These are phyloP conservation scores for Linnemannia elongata DNA, from an alignment of 192 early-diverging fungal genomes.

Conservation along the genomic window DNA sequence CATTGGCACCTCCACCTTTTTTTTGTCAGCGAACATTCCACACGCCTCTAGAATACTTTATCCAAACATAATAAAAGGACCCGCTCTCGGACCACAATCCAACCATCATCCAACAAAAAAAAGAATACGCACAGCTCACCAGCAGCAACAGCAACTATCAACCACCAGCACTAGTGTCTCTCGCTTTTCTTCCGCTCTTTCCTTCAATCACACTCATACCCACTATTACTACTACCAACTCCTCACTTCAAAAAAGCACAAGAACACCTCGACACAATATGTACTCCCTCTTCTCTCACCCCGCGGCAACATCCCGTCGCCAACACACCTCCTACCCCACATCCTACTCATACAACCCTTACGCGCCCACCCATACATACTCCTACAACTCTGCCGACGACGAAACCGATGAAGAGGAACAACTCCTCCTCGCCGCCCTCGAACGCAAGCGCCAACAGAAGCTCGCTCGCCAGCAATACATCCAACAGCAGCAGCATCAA, in stretches of 20 bases:
- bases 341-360: not conserved
- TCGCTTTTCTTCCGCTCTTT: too few species aligned
- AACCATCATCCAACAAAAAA: not conserved
- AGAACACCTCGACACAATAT: not conserved
- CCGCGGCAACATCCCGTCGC: not conserved
- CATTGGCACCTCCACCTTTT: too few species aligned
- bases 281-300: constrained; percentile 23
- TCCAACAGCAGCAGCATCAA: constrained; percentile 24
- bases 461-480: constrained; percentile 38
- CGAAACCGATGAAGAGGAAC: constrained; percentile 42
- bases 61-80: not conserved
- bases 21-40: constrained; percentile 1
- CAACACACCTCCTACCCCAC: constrained; percentile 7
- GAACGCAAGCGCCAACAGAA: constrained; percentile 54
- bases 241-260: not conserved
- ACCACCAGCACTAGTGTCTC: too few species aligned
- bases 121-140: not conserved
- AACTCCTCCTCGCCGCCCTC: constrained; percentile 44
- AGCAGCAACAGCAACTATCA: not conserved
- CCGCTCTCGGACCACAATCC: not conserved
- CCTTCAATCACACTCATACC: not conserved
- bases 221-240: not conserved
- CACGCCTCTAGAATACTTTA: not conserved
- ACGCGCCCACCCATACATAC: not conserved
- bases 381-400: constrained; percentile 6